phyloP scores from a whole-genome alignment of 2,329 filamentous ascomycete species.

The Cryphonectria radicalis region DNA sequence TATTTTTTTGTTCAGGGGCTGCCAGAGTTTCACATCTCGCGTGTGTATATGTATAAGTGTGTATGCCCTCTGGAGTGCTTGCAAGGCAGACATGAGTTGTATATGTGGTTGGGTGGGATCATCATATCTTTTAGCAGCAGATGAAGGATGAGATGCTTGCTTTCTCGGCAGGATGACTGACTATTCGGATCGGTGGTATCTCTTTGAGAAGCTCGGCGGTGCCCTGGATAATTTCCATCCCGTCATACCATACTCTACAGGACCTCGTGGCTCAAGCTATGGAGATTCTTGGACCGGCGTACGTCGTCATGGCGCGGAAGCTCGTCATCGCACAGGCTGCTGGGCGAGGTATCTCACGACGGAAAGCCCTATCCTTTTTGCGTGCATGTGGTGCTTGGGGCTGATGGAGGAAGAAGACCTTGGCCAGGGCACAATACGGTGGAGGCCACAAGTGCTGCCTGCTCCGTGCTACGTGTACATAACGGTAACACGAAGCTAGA shows the following conservation, averaged over 20 bases:
- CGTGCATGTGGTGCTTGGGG: background rate
- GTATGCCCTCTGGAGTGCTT: background rate
- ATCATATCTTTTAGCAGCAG: background rate
- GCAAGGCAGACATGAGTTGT: background rate
- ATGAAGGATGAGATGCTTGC: background rate
- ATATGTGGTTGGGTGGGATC: background rate
- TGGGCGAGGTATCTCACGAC: background rate
- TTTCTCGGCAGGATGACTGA: background rate
- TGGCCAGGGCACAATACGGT: background rate
- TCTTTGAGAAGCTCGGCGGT: no score
- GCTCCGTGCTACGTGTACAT: background rate
- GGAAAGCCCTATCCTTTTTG: background rate
- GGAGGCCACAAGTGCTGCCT: constrained; percentile 2
- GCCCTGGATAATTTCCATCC: background rate
- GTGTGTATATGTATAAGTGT: background rate
- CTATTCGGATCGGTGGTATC: background rate
- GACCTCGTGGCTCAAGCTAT: background rate
- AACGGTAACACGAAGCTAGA: constrained; percentile 7
- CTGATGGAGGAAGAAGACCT: background rate
- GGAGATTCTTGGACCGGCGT: background rate
- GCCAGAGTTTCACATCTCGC: background rate
- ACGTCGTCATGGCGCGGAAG: background rate
- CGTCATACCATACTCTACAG: background rate
- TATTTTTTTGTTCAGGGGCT: background rate
- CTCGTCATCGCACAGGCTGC: background rate